Base-by-base conservation (phyloP, 768 basidiomycete species). In the Trametes punicea region DNA sequence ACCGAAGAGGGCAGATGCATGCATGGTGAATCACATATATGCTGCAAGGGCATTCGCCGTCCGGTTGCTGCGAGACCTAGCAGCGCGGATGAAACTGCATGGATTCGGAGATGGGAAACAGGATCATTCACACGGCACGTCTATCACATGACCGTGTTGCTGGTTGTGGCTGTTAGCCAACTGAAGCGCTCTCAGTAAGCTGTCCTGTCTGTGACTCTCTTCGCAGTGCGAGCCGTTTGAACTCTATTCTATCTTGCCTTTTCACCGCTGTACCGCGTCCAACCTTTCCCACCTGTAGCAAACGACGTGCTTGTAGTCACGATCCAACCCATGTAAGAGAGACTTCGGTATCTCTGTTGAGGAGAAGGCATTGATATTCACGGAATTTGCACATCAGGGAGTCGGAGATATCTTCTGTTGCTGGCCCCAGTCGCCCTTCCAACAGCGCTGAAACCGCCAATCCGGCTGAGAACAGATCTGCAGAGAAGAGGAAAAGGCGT, bases 121-220 rank as follows among this genome's bases (percentile, higher is more conserved):
- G 27, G 38, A 9, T 36, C 16, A 54, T n/a, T n/a, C 52, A 46
- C 53, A 49, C 53, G 58, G 51, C 58, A 53, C 58, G 58, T 41
- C 33, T 11, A 46, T 55, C 58, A 11, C 54, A 48, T 55, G 58
- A 55, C 38, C 58, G 58, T 41, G 58, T 55, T 44, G 31, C 39
- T 49, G 10, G 21, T 48, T 29, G 51, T 47, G 25, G 40, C 40
- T 38, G 38, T 29, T 44, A 16, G 33, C 2, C n/a, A 25, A 13
- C 16, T 27, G n/a, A 46, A 13, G 56, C 56, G 56, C 56, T 33
- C 18, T 21, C 15, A 16, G 31, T 18, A 18, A 10, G 21, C 39
- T 20, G 21, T 26, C n/a, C 27, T 4, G 34, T 34, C 23, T 33
- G 10, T n/a, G n/a, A n/a, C 31, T 21, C 21, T 41, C 40, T n/a